Evolutionary conservation across 495 filamentous ascomycete genomes (phyloP), one percentile per base, ranked within the genome.

Genomic region (Podospora pseudoanserina): DNA sequence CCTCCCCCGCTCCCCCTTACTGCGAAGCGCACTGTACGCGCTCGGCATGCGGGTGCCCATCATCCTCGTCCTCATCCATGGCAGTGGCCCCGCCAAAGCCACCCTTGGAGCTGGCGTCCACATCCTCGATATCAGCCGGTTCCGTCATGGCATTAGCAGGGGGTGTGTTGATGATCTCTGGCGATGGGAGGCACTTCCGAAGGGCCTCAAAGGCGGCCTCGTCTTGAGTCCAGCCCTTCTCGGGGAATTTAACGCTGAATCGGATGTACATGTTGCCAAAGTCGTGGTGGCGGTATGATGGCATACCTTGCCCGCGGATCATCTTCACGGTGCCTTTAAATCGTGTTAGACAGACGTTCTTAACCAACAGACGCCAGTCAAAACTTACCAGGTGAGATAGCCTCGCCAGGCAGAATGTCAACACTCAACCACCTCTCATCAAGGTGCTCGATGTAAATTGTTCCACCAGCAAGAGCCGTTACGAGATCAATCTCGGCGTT

Each of bases 281-380:
- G 80, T 97, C 92, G 81, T 99, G 96, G 79, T 98, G 96, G 68
- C 96, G 90, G 81, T 87, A 91, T 0, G 96, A 97, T 53, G 95
- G 95, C 95, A 99, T 99, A 82, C 95, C 95, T 80, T 99, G 96
- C 64, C 93, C 94, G 70, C 91, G 91, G 74, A 99, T 91, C 79
- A 96, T 90, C 86, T 97, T 99, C 73, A 98, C 88, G 56, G 89
- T 81, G 73, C 91, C 95, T 98, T 70, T 67, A 49, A 7, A 54
- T 9, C 13, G 23, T 11, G 69, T 76, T 71, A 76, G 70, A 30
- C 68, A 67, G 54, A 15, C 4, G 55, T 18, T 58, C 11, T 56
- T 18, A 20, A 11, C 55, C 20, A 28, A 15, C 4, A 16, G 11
- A 34, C 5, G 28, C 27, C 1, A 1, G 30, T 20, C 53, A 44